A percentile compares a stretch with the other conserved stretches of the same genome.
phyloP scores from a whole-genome alignment of 2,329 filamentous ascomycete genomes.

The Aspergillus hortae region DNA sequence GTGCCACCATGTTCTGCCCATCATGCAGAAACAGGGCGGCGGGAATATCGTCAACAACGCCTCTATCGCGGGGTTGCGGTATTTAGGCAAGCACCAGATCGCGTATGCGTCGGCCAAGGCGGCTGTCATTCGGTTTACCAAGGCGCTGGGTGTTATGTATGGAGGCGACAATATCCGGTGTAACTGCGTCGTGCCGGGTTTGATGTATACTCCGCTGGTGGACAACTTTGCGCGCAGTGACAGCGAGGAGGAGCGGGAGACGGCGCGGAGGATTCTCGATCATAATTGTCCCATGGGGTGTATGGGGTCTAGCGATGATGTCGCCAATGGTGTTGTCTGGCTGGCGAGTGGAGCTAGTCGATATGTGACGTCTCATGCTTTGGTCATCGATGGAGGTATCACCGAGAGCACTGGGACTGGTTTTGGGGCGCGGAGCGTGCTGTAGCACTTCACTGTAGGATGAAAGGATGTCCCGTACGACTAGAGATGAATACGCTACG shows the following conservation, averaged over 20 bases:
- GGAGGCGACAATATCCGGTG: neutral
- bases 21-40: constrained; percentile 22
- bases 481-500: too few relatives aligned
- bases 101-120: constrained; percentile 53
- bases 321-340: neutral
- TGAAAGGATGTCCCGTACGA: too few relatives aligned
- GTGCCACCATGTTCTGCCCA: constrained; percentile 37
- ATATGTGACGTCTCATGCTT: neutral
- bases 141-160: constrained; percentile 33
- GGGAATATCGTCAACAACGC: constrained; percentile 49
- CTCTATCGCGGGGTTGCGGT: constrained; percentile 51
- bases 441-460: too few relatives aligned
- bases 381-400: neutral
- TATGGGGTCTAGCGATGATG: neutral
- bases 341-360: neutral
- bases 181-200: neutral
- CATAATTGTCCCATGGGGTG: neutral
- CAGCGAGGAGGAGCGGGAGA: neutral
- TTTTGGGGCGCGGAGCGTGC: too few relatives aligned
- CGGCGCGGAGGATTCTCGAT: neutral
- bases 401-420: neutral
- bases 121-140: constrained; percentile 50
- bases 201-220: neutral
- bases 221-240: neutral
- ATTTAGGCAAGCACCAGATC: constrained; percentile 52